phyloP scores from a whole-genome alignment of 192 early-diverging fungal species.

The Gamsiella multidivaricata region DNA sequence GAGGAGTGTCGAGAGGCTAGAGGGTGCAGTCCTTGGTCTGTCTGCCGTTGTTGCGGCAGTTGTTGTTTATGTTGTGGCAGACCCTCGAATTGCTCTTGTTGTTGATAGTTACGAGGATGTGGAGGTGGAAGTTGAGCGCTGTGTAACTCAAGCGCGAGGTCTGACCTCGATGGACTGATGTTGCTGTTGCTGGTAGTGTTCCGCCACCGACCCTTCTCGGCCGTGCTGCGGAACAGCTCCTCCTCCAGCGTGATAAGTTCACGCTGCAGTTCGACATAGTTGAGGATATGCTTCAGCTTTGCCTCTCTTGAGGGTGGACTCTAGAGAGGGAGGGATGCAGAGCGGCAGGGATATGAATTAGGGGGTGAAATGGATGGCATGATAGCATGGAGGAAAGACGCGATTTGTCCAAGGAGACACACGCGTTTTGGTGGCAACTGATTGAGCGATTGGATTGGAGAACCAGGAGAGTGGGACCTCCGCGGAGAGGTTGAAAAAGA shows the following conservation, averaged over 20 bases:
- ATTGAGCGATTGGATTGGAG: too few species aligned
- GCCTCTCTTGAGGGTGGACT: constrained; percentile 41
- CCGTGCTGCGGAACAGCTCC: constrained; percentile 9
- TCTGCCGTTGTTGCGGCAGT: not conserved
- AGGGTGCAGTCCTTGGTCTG: not conserved
- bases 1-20: not conserved
- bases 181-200: constrained; percentile 3
- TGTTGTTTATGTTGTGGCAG: not conserved
- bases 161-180: constrained; percentile 19
- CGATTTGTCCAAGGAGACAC: too few species aligned
- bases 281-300: constrained; percentile 49
- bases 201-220: constrained; percentile 22
- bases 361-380: too few species aligned
- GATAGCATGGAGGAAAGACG: too few species aligned
- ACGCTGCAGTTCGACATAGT: constrained; percentile 37
- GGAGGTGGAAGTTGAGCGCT: constrained; percentile 20
- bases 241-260: constrained; percentile 45
- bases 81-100: constrained; percentile 16
- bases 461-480: too few species aligned
- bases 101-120: constrained; percentile 10
- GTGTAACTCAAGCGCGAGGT: constrained; percentile 28
- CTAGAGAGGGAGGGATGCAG: constrained; percentile 7
- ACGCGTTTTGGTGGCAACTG: too few species aligned
- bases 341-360: not conserved
- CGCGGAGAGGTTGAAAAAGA: too few species aligned